Base-by-base conservation (phyloP, 805 yeast genomes). In the Cyberlindnera mississippiensis region DNA sequence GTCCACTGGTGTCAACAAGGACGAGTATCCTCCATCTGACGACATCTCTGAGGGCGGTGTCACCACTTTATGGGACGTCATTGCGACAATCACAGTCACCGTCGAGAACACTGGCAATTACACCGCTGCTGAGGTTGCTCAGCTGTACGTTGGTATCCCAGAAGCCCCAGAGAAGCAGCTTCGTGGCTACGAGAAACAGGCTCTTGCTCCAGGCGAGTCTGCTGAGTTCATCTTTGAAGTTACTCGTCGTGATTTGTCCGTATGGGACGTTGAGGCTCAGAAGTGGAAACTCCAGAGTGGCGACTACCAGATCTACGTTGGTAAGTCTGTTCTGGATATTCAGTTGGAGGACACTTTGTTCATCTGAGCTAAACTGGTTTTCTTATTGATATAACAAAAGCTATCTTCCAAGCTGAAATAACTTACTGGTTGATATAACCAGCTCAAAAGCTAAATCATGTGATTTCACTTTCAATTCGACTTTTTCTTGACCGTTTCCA, bases 261-360 rank as follows among this genome's bases (percentile, higher is more conserved):
- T 29, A 2, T 41, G 44, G 44, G 40, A 41, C 14, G 40, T 41
- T 28, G 33, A 5, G 8, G n/a, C 35, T 6, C 44, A 41, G 36
- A 37, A 41, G 28, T 41, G 44, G 44, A 17, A 28, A 27, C 16
- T 41, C 2, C 40, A 41, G 37, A 35, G 37, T 28, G 44, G 44
- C 20, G 35, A 41, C 30, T 78, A 75, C 59, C 67, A 64, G 41
- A 59, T 77, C 12, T 76, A 67, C 46, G 63, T 75, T 30, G 72
- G 79, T 32, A 41, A 41, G 40, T 41, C 44, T n/a, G 44, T 41
- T 17, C 32, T 35, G 34, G 44, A 41, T 18, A 41, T 41, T 33
- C 44, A 41, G 34, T 24, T 41, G 8, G 29, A 40, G 7, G 42
- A 29, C 31, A 34, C 38, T 10, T 32, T 40, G 30, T 40, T 40